Evolutionary conservation across 2,329 filamentous ascomycete species (phyloP).

Genomic region (Elsinoe batatas): DNA sequence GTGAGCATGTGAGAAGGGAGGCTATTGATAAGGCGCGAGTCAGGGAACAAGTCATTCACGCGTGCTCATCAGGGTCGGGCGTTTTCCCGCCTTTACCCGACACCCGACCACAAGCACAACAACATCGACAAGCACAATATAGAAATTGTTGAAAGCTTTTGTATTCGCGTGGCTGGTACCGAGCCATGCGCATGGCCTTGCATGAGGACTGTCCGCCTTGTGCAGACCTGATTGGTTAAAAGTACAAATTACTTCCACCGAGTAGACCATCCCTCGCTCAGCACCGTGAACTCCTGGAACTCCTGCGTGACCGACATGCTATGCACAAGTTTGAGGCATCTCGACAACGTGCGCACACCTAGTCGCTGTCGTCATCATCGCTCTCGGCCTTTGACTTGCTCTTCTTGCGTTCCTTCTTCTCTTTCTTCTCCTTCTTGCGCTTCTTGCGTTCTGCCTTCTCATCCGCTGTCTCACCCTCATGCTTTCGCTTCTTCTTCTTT

Average conservation of each 20-base stretch:
- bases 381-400: constrained; percentile 35
- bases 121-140: neutral
- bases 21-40: constrained; percentile 10
- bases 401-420: constrained; percentile 67
- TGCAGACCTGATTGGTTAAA: neutral
- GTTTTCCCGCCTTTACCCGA: neutral
- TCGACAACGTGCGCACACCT: constrained; percentile 6
- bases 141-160: constrained; percentile 1
- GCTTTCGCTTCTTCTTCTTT: constrained; percentile 41
- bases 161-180: neutral
- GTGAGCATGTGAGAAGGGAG: neutral
- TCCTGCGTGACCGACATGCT: constrained; percentile 1
- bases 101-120: neutral
- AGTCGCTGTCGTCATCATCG: constrained; percentile 33
- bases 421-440: constrained; percentile 76
- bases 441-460: constrained; percentile 42
- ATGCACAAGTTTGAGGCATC: neutral
- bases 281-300: neutral
- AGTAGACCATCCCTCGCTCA: neutral
- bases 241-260: constrained; percentile 6
- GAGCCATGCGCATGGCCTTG: neutral
- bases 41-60: neutral
- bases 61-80: constrained; percentile 8
- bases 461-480: constrained; percentile 37
- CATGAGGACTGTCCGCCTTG: neutral